Evolutionary conservation across 257 asterid genomes (phyloP).

Genomic region (Solanum stenotomum): DNA sequence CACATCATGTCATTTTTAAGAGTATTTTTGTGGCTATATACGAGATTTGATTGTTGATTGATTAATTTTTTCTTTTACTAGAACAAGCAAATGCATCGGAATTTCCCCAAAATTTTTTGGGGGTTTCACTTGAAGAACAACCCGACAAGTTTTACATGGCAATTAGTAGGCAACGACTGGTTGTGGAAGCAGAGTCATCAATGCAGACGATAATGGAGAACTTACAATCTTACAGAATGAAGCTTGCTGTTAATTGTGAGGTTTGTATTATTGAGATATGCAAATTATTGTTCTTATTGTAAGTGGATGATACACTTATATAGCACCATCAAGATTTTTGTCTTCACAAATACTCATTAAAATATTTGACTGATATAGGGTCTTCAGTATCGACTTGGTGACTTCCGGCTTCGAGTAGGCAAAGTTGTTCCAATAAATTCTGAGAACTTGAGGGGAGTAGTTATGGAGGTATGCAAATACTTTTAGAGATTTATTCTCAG

Average conservation of each 20-base stretch:
- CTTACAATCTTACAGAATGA: constrained; percentile 24
- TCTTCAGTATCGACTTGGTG: too few relatives aligned
- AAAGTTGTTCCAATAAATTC: too few relatives aligned
- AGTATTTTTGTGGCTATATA: too few relatives aligned
- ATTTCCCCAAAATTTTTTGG: constrained; percentile 75
- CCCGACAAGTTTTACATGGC: constrained; percentile 72
- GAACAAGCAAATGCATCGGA: constrained; percentile 52
- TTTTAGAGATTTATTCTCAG: too few relatives aligned
- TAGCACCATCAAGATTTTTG: background rate
- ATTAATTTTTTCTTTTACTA: background rate
- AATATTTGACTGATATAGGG: too few relatives aligned
- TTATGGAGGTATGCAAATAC: too few relatives aligned
- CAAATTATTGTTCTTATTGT: background rate
- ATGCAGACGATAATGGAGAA: constrained; percentile 90
- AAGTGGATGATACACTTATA: background rate
- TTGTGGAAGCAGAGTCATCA: constrained; percentile 74
- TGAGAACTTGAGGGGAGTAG: too few relatives aligned
- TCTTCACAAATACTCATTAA: too few relatives aligned
- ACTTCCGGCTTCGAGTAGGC: too few relatives aligned
- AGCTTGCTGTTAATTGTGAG: background rate
- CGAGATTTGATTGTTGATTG: background rate
- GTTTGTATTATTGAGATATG: background rate
- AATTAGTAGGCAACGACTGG: constrained; percentile 66
- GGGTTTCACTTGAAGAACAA: constrained; percentile 80
- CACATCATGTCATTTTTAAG: too few relatives aligned